phyloP scores from a whole-genome alignment of 2,329 filamentous ascomycete genomes.

The Trichoderma arundinaceum region DNA sequence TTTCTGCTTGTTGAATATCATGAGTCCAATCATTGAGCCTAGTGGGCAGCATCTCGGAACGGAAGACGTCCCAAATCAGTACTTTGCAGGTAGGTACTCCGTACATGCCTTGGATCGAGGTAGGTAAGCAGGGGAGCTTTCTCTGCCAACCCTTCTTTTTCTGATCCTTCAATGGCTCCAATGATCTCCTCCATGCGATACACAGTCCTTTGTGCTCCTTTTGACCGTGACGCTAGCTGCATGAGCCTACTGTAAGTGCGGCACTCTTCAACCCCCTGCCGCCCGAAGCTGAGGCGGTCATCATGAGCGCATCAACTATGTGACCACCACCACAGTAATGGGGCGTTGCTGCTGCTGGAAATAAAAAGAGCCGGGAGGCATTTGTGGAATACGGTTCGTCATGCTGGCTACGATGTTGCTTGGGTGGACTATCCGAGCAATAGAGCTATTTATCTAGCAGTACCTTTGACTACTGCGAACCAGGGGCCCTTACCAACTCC shows the following conservation, averaged over 20 bases:
- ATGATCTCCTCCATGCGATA: not conserved
- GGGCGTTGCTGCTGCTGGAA: not conserved
- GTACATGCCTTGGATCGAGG: no score
- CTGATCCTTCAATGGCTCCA: not conserved
- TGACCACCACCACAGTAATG: not conserved
- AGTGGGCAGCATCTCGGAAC: not conserved
- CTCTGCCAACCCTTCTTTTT: not conserved
- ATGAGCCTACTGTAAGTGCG: conserved; percentile 4
- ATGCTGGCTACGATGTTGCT: not conserved
- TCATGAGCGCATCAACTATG: not conserved
- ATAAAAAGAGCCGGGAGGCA: not conserved
- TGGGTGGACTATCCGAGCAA: no score
- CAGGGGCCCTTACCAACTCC: no score
- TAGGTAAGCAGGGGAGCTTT: no score
- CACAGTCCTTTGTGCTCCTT: not conserved
- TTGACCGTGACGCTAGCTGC: conserved; percentile 4
- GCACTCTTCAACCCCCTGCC: conserved; percentile 2
- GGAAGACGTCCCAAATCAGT: no score
- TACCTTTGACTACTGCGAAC: no score
- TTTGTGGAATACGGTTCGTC: not conserved
- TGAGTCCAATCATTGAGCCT: not conserved
- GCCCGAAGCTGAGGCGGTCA: not conserved
- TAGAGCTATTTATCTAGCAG: no score
- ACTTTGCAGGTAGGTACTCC: no score
- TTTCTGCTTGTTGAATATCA: not conserved